Conservation (phyloP, 192 early-diverging fungal species). For the Spizellomyces punctatus region DNA sequence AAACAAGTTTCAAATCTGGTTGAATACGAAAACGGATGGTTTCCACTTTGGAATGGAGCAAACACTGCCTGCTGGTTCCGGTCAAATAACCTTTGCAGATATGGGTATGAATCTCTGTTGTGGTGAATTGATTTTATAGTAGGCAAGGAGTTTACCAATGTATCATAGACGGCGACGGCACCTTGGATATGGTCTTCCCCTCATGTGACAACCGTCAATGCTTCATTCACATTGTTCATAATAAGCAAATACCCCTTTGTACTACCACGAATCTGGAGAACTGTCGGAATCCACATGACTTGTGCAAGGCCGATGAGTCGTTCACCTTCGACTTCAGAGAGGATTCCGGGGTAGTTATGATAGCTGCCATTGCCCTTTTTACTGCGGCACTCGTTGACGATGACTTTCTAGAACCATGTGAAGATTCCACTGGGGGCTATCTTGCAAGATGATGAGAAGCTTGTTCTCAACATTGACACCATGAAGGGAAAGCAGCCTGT, state of each 20-base stretch:
- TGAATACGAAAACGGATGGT: slow-evolving; percentile 62
- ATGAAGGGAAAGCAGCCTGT: slow-evolving; percentile 22
- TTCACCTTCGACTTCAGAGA: slow-evolving; percentile 67
- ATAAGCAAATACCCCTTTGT: slow-evolving; percentile 81
- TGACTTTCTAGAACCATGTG: slow-evolving; percentile 21
- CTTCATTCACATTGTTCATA: slow-evolving; percentile 77
- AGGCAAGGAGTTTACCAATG: not conserved
- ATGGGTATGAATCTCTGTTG: slow-evolving; percentile 59
- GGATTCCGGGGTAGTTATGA: slow-evolving; percentile 1
- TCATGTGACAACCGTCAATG: slow-evolving; percentile 58
- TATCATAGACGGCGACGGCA: slow-evolving; percentile 78
- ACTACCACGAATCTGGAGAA: slow-evolving; percentile 34
- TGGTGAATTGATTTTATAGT: not conserved
- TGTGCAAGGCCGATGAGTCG: slow-evolving; percentile 75
- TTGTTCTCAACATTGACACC: not conserved
- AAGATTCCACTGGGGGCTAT: slow-evolving; percentile 3
- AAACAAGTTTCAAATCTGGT: slow-evolving; percentile 75
- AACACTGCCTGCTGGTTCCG: slow-evolving; percentile 65
- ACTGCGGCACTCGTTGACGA: slow-evolving; percentile 26
- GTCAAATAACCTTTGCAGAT: slow-evolving; percentile 87
- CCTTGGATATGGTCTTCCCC: slow-evolving; percentile 81
- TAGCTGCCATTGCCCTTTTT: slow-evolving; percentile 22
- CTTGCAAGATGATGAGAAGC: not conserved
- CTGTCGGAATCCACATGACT: slow-evolving; percentile 65
- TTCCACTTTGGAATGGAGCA: slow-evolving; percentile 65